These are phyloP conservation scores for Xylaria sp. DNA, from an alignment of 2,329 filamentous ascomycete genomes.

Conservation along the genomic window DNA sequence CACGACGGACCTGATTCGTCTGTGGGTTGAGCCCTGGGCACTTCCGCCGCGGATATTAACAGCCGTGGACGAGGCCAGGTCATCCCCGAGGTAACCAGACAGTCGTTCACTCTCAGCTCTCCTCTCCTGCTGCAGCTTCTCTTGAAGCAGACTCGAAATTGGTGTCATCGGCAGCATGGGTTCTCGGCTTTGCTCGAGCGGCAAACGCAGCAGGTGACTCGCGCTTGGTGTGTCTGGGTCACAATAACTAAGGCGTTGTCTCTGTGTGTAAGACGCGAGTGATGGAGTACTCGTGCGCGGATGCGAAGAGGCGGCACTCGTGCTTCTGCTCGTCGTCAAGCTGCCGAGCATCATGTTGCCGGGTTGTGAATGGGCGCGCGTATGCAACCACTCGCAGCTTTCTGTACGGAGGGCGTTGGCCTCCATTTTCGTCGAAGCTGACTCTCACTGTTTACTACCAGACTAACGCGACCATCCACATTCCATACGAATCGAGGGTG, in stretches of 20 bases:
- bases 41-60: conserved; percentile 34
- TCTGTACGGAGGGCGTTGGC: conserved; percentile 20
- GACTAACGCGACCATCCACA: conserved; percentile 1
- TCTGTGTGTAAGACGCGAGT: conserved; percentile 35
- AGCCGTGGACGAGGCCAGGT: conserved; percentile 33
- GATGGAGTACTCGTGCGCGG: conserved; percentile 35
- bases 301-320: conserved; percentile 40
- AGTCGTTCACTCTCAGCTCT: conserved; percentile 44
- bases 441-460: not conserved
- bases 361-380: conserved; percentile 43
- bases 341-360: conserved; percentile 39
- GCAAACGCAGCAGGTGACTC: conserved; percentile 38
- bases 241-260: conserved; percentile 38
- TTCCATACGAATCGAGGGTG: conserved; percentile 15
- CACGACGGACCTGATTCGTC: conserved; percentile 30
- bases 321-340: conserved; percentile 37
- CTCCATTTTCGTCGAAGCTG: conserved; percentile 24
- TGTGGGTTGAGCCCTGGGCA: conserved; percentile 37
- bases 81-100: conserved; percentile 35
- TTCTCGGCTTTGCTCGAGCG: conserved; percentile 40
- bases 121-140: conserved; percentile 49
- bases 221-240: conserved; percentile 33
- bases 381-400: conserved; percentile 29
- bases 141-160: conserved; percentile 50
- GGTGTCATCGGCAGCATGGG: conserved; percentile 35